phyloP scores from a whole-genome alignment of 2,329 filamentous ascomycete species.

The Colletotrichum zoysiae region DNA sequence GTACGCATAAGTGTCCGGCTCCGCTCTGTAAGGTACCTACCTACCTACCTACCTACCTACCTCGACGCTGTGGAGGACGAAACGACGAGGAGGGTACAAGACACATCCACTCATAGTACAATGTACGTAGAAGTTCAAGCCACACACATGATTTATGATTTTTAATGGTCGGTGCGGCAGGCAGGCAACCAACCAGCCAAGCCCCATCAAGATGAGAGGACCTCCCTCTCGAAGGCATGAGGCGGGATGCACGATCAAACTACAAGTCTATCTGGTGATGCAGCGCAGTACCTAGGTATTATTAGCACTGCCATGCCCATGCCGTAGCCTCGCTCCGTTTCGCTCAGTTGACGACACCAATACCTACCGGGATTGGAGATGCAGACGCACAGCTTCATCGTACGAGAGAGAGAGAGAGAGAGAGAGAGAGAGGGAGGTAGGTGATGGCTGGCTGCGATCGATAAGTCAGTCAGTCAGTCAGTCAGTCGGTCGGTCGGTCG shows the following conservation, averaged over 20 bases:
- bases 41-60: background rate
- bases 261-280: conserved; percentile 5
- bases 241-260: background rate
- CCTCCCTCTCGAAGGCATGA: no score
- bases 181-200: background rate
- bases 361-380: background rate
- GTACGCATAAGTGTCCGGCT: background rate
- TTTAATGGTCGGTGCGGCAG: background rate
- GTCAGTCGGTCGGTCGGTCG: no score
- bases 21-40: background rate
- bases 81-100: background rate
- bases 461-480: background rate
- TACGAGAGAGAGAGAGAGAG: no score
- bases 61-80: background rate
- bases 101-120: no score
- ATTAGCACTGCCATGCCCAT: background rate
- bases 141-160: background rate
- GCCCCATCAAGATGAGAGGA: background rate
- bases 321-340: background rate
- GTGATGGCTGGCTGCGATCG: background rate
- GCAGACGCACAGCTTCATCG: background rate
- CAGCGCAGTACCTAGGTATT: background rate
- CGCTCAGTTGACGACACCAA: background rate
- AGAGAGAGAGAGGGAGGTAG: background rate
- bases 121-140: background rate